Conservation (phyloP, 441 rosid genomes). For the Mallotus japonicus region DNA sequence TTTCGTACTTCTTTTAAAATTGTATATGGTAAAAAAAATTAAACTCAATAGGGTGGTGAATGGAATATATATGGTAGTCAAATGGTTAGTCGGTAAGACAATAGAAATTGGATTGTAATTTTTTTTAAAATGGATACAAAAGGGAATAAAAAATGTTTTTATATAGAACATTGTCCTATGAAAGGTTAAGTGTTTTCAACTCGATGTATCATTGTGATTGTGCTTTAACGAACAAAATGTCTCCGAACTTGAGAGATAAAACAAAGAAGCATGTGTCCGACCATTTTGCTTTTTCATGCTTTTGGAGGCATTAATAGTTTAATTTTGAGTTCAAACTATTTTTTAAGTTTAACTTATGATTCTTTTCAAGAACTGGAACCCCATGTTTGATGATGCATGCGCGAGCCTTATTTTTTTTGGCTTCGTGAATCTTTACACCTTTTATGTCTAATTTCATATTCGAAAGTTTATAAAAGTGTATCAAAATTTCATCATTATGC, state of each 20-base stretch:
- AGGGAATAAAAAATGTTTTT: no score
- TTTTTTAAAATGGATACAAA: no score
- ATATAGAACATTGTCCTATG: no score
- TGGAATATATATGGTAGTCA: no score
- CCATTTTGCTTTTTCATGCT: conserved; percentile 22
- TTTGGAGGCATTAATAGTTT: conserved; percentile 19
- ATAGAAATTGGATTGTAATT: no score
- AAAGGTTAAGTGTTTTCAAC: conserved; percentile 2
- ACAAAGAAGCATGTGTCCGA: conserved; percentile 9
- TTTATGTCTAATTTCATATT: not conserved
- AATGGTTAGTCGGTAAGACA: no score
- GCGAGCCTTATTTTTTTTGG: not conserved
- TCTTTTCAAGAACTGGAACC: not conserved
- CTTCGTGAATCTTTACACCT: no score
- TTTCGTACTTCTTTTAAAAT: no score
- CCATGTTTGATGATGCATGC: conserved; percentile 25
- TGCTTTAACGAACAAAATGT: conserved; percentile 44
- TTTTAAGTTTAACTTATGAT: not conserved
- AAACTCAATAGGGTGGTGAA: no score
- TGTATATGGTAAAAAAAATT: no score
- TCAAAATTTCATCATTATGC: not conserved
- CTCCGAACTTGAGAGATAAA: conserved; percentile 16
- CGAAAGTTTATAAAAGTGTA: not conserved
- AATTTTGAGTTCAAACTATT: conserved; percentile 13
- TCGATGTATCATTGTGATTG: conserved; percentile 23